A percentile compares a stretch with the other conserved stretches of the same genome.
Conservation (phyloP, 495 filamentous ascomycete species). For the Xylaria nigripes region DNA sequence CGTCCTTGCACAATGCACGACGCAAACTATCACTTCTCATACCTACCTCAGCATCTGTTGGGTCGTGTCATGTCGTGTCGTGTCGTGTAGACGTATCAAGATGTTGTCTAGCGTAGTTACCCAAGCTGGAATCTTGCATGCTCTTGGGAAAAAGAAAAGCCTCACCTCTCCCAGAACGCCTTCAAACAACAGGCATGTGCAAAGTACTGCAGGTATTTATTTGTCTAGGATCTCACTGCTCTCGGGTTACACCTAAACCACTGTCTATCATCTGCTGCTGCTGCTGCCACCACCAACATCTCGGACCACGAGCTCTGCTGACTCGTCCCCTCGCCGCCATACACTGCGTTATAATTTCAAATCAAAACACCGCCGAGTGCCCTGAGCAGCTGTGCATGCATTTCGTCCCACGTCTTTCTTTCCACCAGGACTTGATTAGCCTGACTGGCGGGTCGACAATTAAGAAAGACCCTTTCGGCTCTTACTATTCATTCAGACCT, state of each 20-base stretch:
- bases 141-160: constrained; percentile 6
- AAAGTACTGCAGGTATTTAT: constrained; percentile 1
- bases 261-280: constrained; percentile 2
- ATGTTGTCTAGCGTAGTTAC: not conserved
- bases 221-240: constrained; percentile 5
- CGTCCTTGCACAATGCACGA: not conserved
- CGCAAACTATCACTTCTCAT: not conserved
- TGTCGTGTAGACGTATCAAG: not conserved
- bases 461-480: not conserved
- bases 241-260: constrained; percentile 5
- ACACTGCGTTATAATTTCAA: not conserved
- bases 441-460: not conserved
- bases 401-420: not conserved
- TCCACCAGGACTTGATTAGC: not conserved
- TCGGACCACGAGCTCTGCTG: constrained; percentile 1
- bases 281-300: constrained; percentile 1
- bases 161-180: not conserved
- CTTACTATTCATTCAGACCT: not conserved
- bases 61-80: not conserved
- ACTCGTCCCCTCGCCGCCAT: not conserved
- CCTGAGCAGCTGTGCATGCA: not conserved
- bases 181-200: not conserved
- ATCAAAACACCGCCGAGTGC: not conserved
- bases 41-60: too few species aligned
- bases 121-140: not conserved